phyloP scores from a whole-genome alignment of 2,329 filamentous ascomycete species.

The Simplicillium sp. region DNA sequence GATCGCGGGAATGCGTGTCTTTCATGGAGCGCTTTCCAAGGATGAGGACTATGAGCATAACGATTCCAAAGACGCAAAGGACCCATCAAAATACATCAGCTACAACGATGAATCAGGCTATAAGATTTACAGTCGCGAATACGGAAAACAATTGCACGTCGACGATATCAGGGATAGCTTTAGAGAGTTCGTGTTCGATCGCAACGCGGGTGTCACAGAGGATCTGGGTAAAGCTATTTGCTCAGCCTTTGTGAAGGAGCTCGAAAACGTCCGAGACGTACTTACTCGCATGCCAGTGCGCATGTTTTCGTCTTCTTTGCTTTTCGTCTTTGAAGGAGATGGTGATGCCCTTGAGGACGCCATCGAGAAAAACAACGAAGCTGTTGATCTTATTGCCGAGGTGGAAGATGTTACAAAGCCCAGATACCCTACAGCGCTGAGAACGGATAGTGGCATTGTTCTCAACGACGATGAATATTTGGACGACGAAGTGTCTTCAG shows the following conservation, averaged over 20 bases:
- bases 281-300: conserved; percentile 47
- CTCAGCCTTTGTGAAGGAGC: conserved; percentile 41
- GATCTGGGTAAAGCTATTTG: conserved; percentile 48
- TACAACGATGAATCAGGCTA: conserved; percentile 47
- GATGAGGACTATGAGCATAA: conserved; percentile 19
- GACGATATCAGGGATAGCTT: conserved; percentile 46
- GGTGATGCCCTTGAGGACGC: conserved; percentile 41
- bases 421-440: conserved; percentile 26
- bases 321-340: conserved; percentile 58
- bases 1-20: conserved; percentile 57
- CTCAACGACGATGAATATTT: conserved; percentile 32
- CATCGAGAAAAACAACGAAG: conserved; percentile 43
- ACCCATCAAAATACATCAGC: conserved; percentile 6
- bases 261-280: conserved; percentile 41
- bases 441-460: conserved; percentile 47
- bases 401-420: conserved; percentile 13
- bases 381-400: conserved; percentile 42
- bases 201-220: conserved; percentile 46
- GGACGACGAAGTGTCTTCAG: conserved; percentile 39
- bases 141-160: conserved; percentile 43
- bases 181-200: conserved; percentile 48
- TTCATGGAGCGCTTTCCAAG: conserved; percentile 37
- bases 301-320: conserved; percentile 54
- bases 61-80: too few relatives aligned
- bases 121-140: conserved; percentile 54